Evolutionary conservation across 345 rosid genomes (phyloP), one percentile per base, ranked within the genome.

Genomic region (Gossypium mustelinum): DNA sequence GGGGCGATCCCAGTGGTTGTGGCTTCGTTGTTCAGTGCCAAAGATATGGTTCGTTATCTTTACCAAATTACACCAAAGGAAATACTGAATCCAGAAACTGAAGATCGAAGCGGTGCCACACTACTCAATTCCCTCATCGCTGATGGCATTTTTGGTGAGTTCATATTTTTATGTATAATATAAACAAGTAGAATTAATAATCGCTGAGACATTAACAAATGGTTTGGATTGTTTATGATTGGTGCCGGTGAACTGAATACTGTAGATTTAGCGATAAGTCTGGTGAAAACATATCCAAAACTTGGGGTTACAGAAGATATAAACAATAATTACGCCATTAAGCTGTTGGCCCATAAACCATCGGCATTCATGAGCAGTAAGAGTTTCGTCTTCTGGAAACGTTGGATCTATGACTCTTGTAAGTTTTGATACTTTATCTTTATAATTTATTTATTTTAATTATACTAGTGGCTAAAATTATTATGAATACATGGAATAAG

Each of bases 1-100:
- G 77, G 77, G 18, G 54, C 70, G 7, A 66, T 75, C 65, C 72
- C 65, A 4, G 70, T 75, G 25, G 77, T 75, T 10, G 77, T 66
- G 65, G 77, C 77, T 12, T 75, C 77, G 4, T 44, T 75, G 62
- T 75, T 54, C 68, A 69, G 77, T 48, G 70, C 77, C 6, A 75
- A 43, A 59, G 45, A 3, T 0, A 75, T 75, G 77, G 77, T 75
- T 20, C 20, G 72, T 55, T 14, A 55, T 65, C 72, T 75, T 16
- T 66, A 75, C 55, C 0, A 0, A n/a, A 22, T 1, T 4, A 75
- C 77, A 22, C 72, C 65, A 3, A 11, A 9, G 11, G 29, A 66
- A 43, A 43, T 66, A 9, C 65, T 75, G 0, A 24, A 25, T 41
- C 77, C 77, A 2, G 56, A 66, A 55, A 66, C 43, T 66, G 51